Conservation (phyloP, 331 rosid genomes). For the Spiraea crenata region DNA sequence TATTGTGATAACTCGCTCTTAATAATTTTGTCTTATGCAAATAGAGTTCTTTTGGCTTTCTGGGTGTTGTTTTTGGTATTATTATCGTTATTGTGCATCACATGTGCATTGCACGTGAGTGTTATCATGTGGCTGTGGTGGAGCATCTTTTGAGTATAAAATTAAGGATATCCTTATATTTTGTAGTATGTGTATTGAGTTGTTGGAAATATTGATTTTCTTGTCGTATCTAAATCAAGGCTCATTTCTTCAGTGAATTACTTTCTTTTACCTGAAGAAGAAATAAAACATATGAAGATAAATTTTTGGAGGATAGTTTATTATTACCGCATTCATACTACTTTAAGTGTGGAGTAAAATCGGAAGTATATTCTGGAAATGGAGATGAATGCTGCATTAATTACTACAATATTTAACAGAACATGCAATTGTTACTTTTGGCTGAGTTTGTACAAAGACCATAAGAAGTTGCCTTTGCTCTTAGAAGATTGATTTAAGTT, state of each 20-base stretch:
- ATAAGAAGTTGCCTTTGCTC: neutral
- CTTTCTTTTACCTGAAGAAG: neutral
- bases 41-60: conserved; percentile 4
- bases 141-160: conserved; percentile 5
- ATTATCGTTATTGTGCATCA: neutral
- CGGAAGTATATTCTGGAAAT: neutral
- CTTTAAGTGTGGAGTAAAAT: neutral
- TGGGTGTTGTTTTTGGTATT: neutral
- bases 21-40: conserved; percentile 28
- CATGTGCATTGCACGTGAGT: conserved; percentile 25
- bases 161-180: neutral
- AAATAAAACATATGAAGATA: too few species aligned
- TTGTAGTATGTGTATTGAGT: conserved; percentile 4
- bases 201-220: neutral
- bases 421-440: neutral
- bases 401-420: neutral
- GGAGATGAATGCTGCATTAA: neutral
- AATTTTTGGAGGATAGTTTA: too few species aligned
- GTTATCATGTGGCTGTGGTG: conserved; percentile 10
- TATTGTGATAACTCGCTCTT: conserved; percentile 2
- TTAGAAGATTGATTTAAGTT: neutral
- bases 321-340: neutral
- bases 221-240: conserved; percentile 8
- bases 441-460: neutral
- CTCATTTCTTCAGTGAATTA: neutral